Base-by-base conservation (phyloP, 768 basidiomycete genomes). In the Cubamyces lactineus region DNA sequence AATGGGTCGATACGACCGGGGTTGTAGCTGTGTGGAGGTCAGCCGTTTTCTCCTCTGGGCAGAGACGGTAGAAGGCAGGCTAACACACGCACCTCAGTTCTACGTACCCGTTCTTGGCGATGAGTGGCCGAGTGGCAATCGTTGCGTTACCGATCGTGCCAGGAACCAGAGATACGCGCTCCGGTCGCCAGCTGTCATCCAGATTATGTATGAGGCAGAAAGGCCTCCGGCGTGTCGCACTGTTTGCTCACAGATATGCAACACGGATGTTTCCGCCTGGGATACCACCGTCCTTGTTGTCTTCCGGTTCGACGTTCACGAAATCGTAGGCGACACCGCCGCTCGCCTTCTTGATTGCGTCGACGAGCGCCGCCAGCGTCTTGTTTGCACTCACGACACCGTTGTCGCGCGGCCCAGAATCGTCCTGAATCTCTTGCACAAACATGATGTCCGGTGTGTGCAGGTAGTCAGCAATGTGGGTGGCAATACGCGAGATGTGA, bases 191-290 rank as follows among this genome's bases (percentile, higher is more conserved):
- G 13, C 72, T 66, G 76, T 76, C 21, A 5, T 19, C 45, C n/a
- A n/a, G n/a, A 62, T 30, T 46, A 16, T 47, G n/a, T 7, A 4
- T 21, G 28, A 24, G 17, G 2, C 43, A 4, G 19, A 40, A 17
- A 19, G 26, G 13, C 5, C 41, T 6, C n/a, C n/a, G n/a, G 40
- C 24, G 26, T 6, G 17, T 15, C 28, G n/a, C 30, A 40, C 49
- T 51, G 16, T 46, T 13, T 7, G 67, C 79, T 66, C 67, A 84
- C 80, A 86, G 65, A 66, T 82, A 86, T 3, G 80, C 86, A 53
- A 81, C 79, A 42, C 86, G 78, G 63, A 87, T 88, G 66, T 88
- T 88, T 39, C 84, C 85, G 21, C 86, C 86, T 8, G 83, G 84
- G 57, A 80, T 68, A 5, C 86, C 86, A 26, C 86, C 86, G 64